A percentile compares a stretch with the other conserved stretches of the same genome.
Evolutionary conservation across 2,329 filamentous ascomycete species (phyloP).

Genomic region (Aspergillus sp.): DNA sequence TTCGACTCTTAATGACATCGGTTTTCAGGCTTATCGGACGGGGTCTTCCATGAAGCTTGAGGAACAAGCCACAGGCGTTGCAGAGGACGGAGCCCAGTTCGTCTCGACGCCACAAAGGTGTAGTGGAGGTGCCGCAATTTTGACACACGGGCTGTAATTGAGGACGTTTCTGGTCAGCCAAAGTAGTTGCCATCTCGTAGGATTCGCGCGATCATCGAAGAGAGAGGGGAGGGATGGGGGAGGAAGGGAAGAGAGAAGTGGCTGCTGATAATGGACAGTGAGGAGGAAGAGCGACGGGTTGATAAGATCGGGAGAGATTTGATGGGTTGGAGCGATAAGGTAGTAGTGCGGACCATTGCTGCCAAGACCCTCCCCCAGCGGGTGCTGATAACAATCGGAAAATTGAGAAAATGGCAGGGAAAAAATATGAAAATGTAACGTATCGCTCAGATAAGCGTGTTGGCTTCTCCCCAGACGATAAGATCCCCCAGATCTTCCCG

Average conservation of each 20-base stretch:
- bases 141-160: slow-evolving; percentile 89
- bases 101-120: slow-evolving; percentile 94
- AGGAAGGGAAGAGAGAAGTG: slow-evolving; percentile 17
- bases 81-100: slow-evolving; percentile 93
- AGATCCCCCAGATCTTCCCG: slow-evolving; percentile 2
- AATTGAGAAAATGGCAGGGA: slow-evolving; percentile 21
- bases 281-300: slow-evolving; percentile 30
- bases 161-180: slow-evolving; percentile 52
- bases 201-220: slow-evolving; percentile 11
- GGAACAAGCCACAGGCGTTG: slow-evolving; percentile 96
- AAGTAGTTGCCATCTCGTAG: slow-evolving; percentile 42
- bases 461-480: slow-evolving; percentile 8
- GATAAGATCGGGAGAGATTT: slow-evolving; percentile 43
- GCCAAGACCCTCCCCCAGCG: slow-evolving; percentile 30
- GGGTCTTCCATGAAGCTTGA: slow-evolving; percentile 91
- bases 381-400: slow-evolving; percentile 30
- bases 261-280: neutral
- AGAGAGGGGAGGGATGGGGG: slow-evolving; percentile 14
- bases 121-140: slow-evolving; percentile 94
- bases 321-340: slow-evolving; percentile 46
- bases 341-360: slow-evolving; percentile 29
- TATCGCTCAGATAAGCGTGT: slow-evolving; percentile 2
- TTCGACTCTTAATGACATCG: slow-evolving; percentile 98
- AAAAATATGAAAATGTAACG: slow-evolving; percentile 15
- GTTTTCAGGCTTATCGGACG: slow-evolving; percentile 96